These are phyloP conservation scores for Leishmania tarentolae DNA, from an alignment of 208 protist genomes.

Conservation along the genomic window DNA sequence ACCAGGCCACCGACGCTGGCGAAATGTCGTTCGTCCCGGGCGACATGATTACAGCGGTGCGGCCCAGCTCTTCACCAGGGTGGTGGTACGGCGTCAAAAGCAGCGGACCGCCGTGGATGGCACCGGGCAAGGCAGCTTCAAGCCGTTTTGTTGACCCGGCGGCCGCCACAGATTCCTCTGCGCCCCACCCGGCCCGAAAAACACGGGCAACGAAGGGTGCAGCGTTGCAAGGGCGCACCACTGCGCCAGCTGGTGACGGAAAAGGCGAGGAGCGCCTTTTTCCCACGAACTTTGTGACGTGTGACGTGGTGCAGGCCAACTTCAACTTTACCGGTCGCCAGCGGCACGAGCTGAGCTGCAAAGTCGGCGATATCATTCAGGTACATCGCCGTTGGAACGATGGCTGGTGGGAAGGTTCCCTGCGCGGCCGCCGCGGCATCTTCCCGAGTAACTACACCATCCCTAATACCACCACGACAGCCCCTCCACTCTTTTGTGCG, in stretches of 20 bases:
- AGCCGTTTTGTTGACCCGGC: conserved; percentile 23
- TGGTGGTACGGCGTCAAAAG: conserved; percentile 80
- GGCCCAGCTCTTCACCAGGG: conserved; percentile 47
- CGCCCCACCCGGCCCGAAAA: background rate
- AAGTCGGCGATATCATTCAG: conserved; percentile 61
- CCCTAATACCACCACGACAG: conserved; percentile 59
- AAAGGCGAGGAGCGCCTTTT: conserved; percentile 40
- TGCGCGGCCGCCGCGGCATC: conserved; percentile 64
- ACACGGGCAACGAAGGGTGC: background rate
- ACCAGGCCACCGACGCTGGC: conserved; percentile 47
- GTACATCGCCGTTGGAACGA: conserved; percentile 88
- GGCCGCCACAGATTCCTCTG: background rate
- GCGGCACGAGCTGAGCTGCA: conserved; percentile 49
- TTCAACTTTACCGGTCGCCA: conserved; percentile 55
- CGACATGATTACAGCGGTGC: conserved; percentile 61
- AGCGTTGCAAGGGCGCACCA: background rate
- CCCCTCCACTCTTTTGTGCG: conserved; percentile 68
- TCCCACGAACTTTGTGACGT: conserved; percentile 76
- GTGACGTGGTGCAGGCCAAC: conserved; percentile 61
- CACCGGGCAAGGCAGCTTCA: background rate
- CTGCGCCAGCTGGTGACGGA: background rate
- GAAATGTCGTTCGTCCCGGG: conserved; percentile 63
- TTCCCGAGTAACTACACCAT: conserved; percentile 90
- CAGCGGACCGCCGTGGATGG: conserved; percentile 17
- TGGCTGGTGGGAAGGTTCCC: conserved; percentile 87